A percentile compares a stretch with the other conserved stretches of the same genome.
Evolutionary conservation across 495 filamentous ascomycete species (phyloP).

Genomic region (Clohesyomyces aquaticus): DNA sequence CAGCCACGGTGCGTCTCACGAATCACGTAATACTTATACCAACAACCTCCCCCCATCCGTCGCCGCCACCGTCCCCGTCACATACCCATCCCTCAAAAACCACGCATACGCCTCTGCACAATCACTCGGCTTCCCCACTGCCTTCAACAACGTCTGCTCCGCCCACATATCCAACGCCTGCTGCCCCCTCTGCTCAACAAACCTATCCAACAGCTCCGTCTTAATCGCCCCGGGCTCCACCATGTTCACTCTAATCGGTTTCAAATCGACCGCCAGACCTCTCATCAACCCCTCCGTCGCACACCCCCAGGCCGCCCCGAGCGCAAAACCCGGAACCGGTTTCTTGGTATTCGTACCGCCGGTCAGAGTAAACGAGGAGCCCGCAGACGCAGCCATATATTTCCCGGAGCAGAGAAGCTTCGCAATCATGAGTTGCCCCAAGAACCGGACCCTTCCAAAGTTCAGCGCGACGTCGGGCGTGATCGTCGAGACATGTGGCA

Average conservation of each 20-base stretch:
- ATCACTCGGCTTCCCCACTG: conserved; percentile 58
- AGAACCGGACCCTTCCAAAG: conserved; percentile 51
- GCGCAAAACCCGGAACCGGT: conserved; percentile 54
- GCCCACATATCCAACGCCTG: conserved; percentile 44
- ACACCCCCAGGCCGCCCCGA: conserved; percentile 49
- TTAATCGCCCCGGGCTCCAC: conserved; percentile 60
- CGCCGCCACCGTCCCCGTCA: conserved; percentile 50
- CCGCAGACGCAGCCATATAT: conserved; percentile 50
- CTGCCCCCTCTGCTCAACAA: conserved; percentile 44
- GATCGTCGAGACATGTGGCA: conserved; percentile 47
- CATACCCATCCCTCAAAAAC: conserved; percentile 63
- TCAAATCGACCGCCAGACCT: conserved; percentile 61
- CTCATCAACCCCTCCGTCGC: conserved; percentile 51
- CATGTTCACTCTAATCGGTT: conserved; percentile 63
- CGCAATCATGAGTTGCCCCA: conserved; percentile 57
- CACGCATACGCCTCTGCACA: conserved; percentile 68
- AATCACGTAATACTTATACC: too few relatives aligned
- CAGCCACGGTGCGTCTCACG: too few relatives aligned
- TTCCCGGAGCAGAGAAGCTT: conserved; percentile 49
- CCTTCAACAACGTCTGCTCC: conserved; percentile 49
- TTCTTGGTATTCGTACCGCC: conserved; percentile 53
- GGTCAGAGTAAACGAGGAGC: conserved; percentile 60
- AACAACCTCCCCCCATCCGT: conserved; percentile 35
- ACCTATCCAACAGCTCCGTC: conserved; percentile 55
- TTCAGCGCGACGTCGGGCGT: conserved; percentile 40